These are phyloP conservation scores for Leishmania gerbilli DNA, from an alignment of 208 protist genomes.

Conservation along the genomic window DNA sequence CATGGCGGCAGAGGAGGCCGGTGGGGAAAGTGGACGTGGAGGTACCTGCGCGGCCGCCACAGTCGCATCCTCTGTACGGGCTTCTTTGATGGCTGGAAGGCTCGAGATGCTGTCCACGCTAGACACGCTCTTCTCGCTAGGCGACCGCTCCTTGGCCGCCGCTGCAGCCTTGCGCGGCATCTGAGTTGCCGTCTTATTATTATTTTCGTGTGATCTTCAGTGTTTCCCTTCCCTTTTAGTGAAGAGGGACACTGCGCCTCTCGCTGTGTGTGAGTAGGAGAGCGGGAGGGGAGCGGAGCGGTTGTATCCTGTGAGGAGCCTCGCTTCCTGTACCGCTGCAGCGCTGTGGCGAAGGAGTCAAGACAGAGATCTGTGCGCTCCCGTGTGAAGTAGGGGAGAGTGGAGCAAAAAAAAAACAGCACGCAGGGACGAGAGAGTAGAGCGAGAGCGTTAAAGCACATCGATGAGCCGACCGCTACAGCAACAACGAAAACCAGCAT, in stretches of 20 bases:
- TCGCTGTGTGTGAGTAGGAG: no score
- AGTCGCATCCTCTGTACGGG: conserved; percentile 14
- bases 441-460: not conserved
- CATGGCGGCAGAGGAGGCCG: conserved; percentile 3
- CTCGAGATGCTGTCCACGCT: conserved; percentile 27
- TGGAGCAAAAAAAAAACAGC: not conserved
- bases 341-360: not conserved
- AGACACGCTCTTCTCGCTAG: conserved; percentile 27
- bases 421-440: not conserved
- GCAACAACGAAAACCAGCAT: not conserved
- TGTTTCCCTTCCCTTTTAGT: not conserved
- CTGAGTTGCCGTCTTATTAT: not conserved
- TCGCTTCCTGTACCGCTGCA: not conserved
- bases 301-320: no score
- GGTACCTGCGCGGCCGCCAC: conserved; percentile 7
- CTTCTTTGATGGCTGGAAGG: conserved; percentile 11
- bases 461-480: not conserved
- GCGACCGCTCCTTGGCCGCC: not conserved
- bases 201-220: not conserved
- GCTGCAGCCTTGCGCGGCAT: conserved; percentile 2
- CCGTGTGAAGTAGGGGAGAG: not conserved
- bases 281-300: not conserved
- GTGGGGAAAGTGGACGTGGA: not conserved
- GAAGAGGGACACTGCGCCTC: not conserved
- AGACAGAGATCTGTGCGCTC: not conserved